Evolutionary conservation across 1,284 basidiomycete species (phyloP).

Genomic region (Cryptococcus sp.): DNA sequence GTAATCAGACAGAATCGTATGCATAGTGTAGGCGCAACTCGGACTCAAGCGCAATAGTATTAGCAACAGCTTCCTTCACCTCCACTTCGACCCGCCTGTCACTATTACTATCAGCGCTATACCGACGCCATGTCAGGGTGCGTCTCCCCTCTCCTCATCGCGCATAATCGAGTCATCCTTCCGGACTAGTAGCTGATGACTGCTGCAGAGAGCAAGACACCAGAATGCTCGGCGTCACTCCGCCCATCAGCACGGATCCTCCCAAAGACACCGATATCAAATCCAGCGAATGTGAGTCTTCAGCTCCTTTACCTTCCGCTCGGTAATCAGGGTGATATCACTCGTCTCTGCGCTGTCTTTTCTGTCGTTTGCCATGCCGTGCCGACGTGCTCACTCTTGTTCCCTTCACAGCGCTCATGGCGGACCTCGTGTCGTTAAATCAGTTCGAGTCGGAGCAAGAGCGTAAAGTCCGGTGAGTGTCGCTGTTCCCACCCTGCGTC

Average conservation of each 20-base stretch:
- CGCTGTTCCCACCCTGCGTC: background rate
- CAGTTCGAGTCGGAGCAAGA: slow-evolving; percentile 91
- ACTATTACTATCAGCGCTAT: too few species aligned
- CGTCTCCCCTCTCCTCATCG: background rate
- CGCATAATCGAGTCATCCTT: background rate
- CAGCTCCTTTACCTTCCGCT: too few species aligned
- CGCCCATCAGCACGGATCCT: slow-evolving; percentile 81
- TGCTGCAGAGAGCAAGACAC: slow-evolving; percentile 18
- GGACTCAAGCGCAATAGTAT: too few species aligned
- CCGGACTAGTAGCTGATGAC: background rate
- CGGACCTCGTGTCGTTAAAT: slow-evolving; percentile 81
- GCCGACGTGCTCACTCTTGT: too few species aligned
- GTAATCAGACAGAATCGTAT: too few species aligned
- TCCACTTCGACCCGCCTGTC: too few species aligned
- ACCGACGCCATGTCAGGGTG: too few species aligned
- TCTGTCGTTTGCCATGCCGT: too few species aligned
- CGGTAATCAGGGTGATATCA: too few species aligned
- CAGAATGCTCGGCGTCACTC: slow-evolving; percentile 62
- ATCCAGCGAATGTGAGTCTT: slow-evolving; percentile 78
- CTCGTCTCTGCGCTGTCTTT: too few species aligned
- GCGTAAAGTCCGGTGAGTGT: slow-evolving; percentile 73
- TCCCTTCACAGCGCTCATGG: slow-evolving; percentile 53
- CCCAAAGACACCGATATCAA: slow-evolving; percentile 66
- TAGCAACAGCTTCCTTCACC: too few species aligned
- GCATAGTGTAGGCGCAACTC: too few species aligned